phyloP scores from a whole-genome alignment of 2,329 filamentous ascomycete species.

The Lecanicillium sp. region DNA sequence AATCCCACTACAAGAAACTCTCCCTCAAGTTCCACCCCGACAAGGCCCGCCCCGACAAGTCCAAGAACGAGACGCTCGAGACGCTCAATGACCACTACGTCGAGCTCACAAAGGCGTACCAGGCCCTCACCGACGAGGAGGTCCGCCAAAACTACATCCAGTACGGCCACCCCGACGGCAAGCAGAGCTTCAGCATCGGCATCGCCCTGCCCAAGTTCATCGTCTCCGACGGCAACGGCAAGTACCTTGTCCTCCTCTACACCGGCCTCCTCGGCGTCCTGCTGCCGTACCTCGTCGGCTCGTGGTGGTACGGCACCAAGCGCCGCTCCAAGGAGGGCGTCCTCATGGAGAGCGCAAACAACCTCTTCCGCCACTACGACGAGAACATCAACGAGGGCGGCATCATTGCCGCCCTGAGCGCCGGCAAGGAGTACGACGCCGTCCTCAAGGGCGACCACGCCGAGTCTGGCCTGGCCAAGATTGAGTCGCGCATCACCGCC shows the following conservation, averaged over 20 bases:
- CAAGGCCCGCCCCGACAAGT: slow-evolving; percentile 74
- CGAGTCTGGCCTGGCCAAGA: slow-evolving; percentile 71
- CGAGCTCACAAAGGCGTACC: slow-evolving; percentile 95
- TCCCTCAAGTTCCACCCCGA: slow-evolving; percentile 87
- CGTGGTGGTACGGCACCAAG: slow-evolving; percentile 98
- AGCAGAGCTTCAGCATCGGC: slow-evolving; percentile 96
- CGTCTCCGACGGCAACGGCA: slow-evolving; percentile 86
- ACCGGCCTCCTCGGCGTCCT: slow-evolving; percentile 81
- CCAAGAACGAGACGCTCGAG: slow-evolving; percentile 85
- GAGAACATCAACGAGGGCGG: slow-evolving; percentile 75
- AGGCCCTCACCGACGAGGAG: slow-evolving; percentile 94
- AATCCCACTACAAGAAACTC: slow-evolving; percentile 79
- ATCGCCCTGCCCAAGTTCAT: slow-evolving; percentile 93
- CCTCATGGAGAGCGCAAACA: slow-evolving; percentile 86
- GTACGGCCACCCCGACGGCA: slow-evolving; percentile 93
- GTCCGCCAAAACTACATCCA: slow-evolving; percentile 94
- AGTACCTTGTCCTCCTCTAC: slow-evolving; percentile 89
- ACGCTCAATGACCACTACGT: slow-evolving; percentile 82
- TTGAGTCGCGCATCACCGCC: slow-evolving; percentile 74
- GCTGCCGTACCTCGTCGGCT: slow-evolving; percentile 86
- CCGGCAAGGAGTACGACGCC: slow-evolving; percentile 76
- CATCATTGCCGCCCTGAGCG: slow-evolving; percentile 73
- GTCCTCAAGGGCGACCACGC: slow-evolving; percentile 70
- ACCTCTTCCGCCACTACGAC: slow-evolving; percentile 87
- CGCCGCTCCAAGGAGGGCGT: slow-evolving; percentile 89